A percentile compares a stretch with the other conserved stretches of the same genome.
These are phyloP conservation scores for Boletus sp. DNA, from an alignment of 768 basidiomycete species.

Conservation along the genomic window DNA sequence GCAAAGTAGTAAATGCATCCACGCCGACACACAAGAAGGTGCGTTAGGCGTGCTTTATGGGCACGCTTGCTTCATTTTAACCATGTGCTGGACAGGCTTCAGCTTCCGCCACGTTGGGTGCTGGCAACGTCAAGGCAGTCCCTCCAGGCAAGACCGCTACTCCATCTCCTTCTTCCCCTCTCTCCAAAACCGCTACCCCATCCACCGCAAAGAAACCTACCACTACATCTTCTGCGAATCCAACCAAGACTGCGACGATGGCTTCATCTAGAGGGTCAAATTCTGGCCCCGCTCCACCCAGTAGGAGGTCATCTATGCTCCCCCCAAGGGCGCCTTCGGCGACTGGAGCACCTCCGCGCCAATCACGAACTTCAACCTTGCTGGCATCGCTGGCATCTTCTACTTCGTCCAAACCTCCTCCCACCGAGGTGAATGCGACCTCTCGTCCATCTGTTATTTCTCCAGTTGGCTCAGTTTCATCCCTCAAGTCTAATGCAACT, in stretches of 20 bases:
- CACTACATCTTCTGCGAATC: constrained; percentile 28
- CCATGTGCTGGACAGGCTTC: constrained; percentile 48
- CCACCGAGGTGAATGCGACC: constrained; percentile 24
- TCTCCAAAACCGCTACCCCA: constrained; percentile 31
- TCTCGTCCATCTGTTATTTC: constrained; percentile 55
- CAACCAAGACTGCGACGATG: constrained; percentile 35
- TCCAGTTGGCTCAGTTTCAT: constrained; percentile 50
- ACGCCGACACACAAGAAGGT: constrained; percentile 72
- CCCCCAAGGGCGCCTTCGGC: constrained; percentile 39
- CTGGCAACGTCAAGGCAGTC: constrained; percentile 49
- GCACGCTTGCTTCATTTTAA: constrained; percentile 24
- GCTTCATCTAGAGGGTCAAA: constrained; percentile 30
- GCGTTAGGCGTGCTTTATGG: constrained; percentile 23
- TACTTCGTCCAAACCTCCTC: constrained; percentile 19
- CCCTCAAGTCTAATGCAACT: constrained; percentile 42
- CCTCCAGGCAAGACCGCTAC: constrained; percentile 42
- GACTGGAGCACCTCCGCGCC: constrained; percentile 36
- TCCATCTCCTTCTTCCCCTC: constrained; percentile 31
- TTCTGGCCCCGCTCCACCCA: constrained; percentile 33
- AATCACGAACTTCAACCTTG: constrained; percentile 38
- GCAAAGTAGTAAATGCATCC: constrained; percentile 48
- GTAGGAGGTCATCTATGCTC: constrained; percentile 32
- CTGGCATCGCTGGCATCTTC: constrained; percentile 27
- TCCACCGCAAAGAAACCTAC: constrained; percentile 30
- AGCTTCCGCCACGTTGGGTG: constrained; percentile 64